Evolutionary conservation across 208 protist genomes (phyloP), one percentile per base, ranked within the genome.

Genomic region (Novymonas esmeraldas): DNA sequence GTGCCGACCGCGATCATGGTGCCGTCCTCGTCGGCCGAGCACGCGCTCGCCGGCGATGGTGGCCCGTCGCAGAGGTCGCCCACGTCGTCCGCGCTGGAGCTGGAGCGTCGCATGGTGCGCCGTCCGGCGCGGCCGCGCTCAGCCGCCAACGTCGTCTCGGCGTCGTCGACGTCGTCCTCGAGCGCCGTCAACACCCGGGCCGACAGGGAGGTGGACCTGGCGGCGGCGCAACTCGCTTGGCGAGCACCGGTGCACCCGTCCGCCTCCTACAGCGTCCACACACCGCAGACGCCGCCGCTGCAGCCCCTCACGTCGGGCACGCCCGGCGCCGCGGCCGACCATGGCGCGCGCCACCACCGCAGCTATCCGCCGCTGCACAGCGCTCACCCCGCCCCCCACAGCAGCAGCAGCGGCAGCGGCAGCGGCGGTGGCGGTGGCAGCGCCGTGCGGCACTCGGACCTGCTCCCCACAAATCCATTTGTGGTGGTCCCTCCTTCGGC

Each of bases 401-500:
- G 11, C 20, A 14, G 3, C 39, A 31, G 24, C n/a, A 38, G 20
- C 29, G 29, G 22, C 10, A 49, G n/a, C 49, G 38, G 18, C 61
- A 39, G 41, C n/a, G 16, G 2, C 36, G 26, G 26, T n/a, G 13
- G 22, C 39, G 31, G 10, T 6, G 4, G 13, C 58, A 64, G 9
- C 29, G 3, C 10, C 14, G 28, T 42, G 20, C 51, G 44, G 4
- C 54, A 63, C 42, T n/a, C 42, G 14, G 69, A 75, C 11, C n/a
- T 49, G 3, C 18, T 24, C n/a, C 22, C 51, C 2, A 18, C 29
- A 16, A 74, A 67, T 22, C 60, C 68, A 3, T 26, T 66, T 6
- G 60, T 75, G 14, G 52, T 75, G 20, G 69, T 75, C 44, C 69
- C 69, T 11, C 61, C 69, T 2, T 64, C 61, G 2, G 26, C 50